Conservation (phyloP, 2,329 filamentous ascomycete genomes). For the Ceratocystis eucalypticola region DNA sequence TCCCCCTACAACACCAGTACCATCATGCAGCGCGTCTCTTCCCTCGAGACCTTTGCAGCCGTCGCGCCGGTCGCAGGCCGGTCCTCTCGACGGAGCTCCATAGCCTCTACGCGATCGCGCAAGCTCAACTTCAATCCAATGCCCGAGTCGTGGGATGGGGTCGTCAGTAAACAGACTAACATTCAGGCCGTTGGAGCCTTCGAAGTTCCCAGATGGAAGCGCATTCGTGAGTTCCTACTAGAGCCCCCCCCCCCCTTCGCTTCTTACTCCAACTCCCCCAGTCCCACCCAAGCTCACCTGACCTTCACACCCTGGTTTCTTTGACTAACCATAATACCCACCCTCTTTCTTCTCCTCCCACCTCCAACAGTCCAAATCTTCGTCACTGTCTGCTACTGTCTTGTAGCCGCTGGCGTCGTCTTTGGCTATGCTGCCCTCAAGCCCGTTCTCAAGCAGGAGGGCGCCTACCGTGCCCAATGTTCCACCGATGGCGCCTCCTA, state of each 20-base stretch:
- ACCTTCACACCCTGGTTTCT: not conserved
- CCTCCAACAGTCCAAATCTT: conserved; percentile 27
- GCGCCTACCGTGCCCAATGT: conserved; percentile 56
- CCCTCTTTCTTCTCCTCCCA: not conserved
- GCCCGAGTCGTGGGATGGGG: conserved; percentile 38
- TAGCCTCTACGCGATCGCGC: conserved; percentile 35
- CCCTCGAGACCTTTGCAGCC: conserved; percentile 38
- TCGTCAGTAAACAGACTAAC: conserved; percentile 28
- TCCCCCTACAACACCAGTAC: not conserved
- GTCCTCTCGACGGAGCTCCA: conserved; percentile 29
- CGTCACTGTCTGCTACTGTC: conserved; percentile 30
- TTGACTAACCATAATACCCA: not conserved
- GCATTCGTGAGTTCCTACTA: conserved; percentile 32
- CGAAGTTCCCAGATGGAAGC: conserved; percentile 41
- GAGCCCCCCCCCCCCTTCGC: not conserved
- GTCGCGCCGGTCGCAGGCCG: conserved; percentile 28
- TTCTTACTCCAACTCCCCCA: not conserved
- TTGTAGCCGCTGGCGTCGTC: conserved; percentile 48
- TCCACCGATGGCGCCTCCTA: conserved; percentile 21
- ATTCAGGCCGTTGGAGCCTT: conserved; percentile 39
- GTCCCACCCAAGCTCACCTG: not conserved
- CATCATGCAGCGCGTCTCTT: conserved; percentile 38
- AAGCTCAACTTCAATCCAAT: conserved; percentile 43
- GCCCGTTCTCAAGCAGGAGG: conserved; percentile 60
- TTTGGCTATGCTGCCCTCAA: conserved; percentile 81